Conservation (phyloP, 1,284 basidiomycete species). For the Papiliotrema nemorosa region DNA sequence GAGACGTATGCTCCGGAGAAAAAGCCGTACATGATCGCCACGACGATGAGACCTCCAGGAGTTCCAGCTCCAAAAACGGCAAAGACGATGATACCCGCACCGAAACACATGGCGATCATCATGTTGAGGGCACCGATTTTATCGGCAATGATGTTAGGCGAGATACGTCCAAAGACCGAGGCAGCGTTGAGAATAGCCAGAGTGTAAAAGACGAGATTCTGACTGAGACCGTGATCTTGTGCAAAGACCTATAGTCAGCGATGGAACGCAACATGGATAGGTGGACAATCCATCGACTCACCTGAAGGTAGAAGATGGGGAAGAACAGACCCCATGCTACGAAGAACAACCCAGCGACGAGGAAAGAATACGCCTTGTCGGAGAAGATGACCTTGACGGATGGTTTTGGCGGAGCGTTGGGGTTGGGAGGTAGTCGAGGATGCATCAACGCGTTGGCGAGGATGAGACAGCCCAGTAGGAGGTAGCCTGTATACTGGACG, state of each 20-base stretch:
- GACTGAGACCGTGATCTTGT: constrained; percentile 23
- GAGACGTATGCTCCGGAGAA: constrained; percentile 25
- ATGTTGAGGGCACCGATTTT: constrained; percentile 31
- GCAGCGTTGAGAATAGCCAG: constrained; percentile 37
- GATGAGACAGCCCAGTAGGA: constrained; percentile 21
- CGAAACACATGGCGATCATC: constrained; percentile 23
- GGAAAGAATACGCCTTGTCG: constrained; percentile 24
- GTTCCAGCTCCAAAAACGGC: constrained; percentile 25
- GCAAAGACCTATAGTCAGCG: constrained; percentile 25
- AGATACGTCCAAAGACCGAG: constrained; percentile 24
- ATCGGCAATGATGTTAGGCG: constrained; percentile 25
- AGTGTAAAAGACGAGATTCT: constrained; percentile 26
- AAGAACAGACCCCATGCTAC: constrained; percentile 34
- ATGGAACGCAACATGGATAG: neutral
- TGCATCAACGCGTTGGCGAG: constrained; percentile 15
- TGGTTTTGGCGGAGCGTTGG: constrained; percentile 11
- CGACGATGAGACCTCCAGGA: constrained; percentile 31
- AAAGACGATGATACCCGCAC: constrained; percentile 18
- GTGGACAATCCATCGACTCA: constrained; percentile 3
- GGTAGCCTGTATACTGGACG: constrained; percentile 25
- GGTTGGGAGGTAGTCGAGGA: constrained; percentile 14
- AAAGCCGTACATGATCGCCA: constrained; percentile 43
- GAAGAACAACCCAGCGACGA: constrained; percentile 23
- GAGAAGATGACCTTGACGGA: constrained; percentile 19
- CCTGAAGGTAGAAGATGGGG: constrained; percentile 35